Evolutionary conservation across 2,329 filamentous ascomycete species (phyloP), one percentile per base, ranked within the genome.

Genomic region (Fusarium neocosmosporiellum): DNA sequence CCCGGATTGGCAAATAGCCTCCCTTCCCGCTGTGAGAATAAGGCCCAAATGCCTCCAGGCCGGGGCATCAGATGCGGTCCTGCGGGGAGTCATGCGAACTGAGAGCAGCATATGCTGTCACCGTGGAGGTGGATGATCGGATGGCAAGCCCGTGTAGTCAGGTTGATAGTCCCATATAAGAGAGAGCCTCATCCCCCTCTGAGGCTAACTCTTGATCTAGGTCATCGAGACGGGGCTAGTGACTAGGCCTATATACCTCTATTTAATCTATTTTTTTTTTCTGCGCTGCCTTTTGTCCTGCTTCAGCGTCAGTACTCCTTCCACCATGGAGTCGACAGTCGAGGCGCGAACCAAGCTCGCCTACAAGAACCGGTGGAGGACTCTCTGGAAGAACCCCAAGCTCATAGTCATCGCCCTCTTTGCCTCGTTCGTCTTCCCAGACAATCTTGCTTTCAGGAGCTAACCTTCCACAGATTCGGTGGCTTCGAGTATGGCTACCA

Each of bases 401-500:
- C 43, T 77, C 18, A 64, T 75, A 3, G 58, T 74, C 61, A 74
- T 77, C 22, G 75, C 75, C 2, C 65, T 77, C 18, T 77, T 77
- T n/a, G 75, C 75, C 41, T 77, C 75, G 75, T 77, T 9, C 53
- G 75, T 63, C n/a, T 27, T 29, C 33, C 34, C 6, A 6, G 6
- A 13, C 9, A 5, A 43, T 7, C 2, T 11, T 2, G 14, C 5
- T 16, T 7, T 20, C 3, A 1, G 2, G 22, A 5, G 18, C 18
- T 41, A 9, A 61, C 13, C 20, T n/a, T 61, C 8, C 4, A 0
- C 2, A 77, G 75, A 31, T 63, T 77, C 2, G 75, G 75, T 53
- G 75, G 75, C 33, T 77, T 77, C 10, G 75, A 77, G 18, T 73
- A 73, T 73, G 71, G 71, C n/a, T 73, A 73, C 22, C 86, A 88